Base-by-base conservation (phyloP, 306 rosid species). In the Fagus crenata region DNA sequence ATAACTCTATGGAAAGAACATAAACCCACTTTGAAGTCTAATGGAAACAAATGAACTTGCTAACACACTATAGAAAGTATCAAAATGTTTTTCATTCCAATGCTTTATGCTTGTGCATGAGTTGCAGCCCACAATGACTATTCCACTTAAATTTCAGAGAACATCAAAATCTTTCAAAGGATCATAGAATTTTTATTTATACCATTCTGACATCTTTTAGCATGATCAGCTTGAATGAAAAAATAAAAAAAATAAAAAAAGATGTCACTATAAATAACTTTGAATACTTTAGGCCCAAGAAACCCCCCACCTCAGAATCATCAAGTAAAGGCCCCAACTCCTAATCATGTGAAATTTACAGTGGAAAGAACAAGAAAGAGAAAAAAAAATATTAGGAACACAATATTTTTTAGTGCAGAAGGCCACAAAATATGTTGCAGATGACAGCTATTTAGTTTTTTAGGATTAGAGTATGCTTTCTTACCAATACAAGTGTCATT, bases 401-500 rank as follows among this genome's bases (percentile, higher is more conserved):
- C 7, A 33, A 18, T 17, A 63, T 63, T 4, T 35, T 63, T 35
- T 17, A 14, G 22, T 35, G 41, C 68, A 58, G 37, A 73, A 3
- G 2, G 42, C 11, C 5, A 15, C 11, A 33, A 12, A 9, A n/a
- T 53, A 8, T 68, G 53, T 22, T 60, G 68, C 43, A 55, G 36
- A 28, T 9, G 39, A 67, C 41, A 67, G 5, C 74, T 37, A 43
- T 46, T 18, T 36, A 74, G 35, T 13, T 56, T n/a, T n/a, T 35
- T 33, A 35, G 59, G 36, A 40, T 6, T 58, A 13, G 37, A 15
- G 8, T 41, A 32, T 51, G 71, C 0, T n/a, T 42, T 35, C 82
- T 76, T 88, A 88, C 91, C 87, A 4, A 88, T 85, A 67, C 91
- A 85, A 65, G 83, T 42, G 79, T 88, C 91, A 67, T 81, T 84